These are phyloP conservation scores for Truncatella angustata DNA, from an alignment of 2,329 filamentous ascomycete species.

Conservation along the genomic window DNA sequence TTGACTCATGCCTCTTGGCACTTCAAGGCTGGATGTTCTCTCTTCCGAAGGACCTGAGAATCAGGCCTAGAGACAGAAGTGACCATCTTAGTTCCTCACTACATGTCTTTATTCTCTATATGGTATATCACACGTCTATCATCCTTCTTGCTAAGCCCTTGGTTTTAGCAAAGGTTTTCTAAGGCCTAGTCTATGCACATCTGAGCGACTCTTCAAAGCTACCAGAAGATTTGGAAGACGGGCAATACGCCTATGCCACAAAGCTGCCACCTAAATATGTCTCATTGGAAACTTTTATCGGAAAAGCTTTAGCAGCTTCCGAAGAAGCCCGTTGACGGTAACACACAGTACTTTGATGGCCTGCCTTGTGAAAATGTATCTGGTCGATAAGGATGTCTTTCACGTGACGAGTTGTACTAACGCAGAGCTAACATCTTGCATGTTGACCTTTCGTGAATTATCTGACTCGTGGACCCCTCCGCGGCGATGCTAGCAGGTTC, in stretches of 20 bases:
- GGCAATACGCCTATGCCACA: neutral
- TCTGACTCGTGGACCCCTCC: neutral
- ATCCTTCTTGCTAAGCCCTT: neutral
- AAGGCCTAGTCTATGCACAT: neutral
- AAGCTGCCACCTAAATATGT: neutral
- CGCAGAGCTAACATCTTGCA: neutral
- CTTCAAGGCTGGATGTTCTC: neutral
- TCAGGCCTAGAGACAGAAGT: neutral
- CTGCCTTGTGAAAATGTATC: neutral
- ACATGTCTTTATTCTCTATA: neutral
- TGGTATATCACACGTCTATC: neutral
- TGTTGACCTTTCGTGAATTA: neutral
- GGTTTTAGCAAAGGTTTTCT: neutral
- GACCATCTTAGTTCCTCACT: neutral
- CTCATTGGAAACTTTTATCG: neutral
- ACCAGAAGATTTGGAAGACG: neutral
- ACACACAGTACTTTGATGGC: neutral
- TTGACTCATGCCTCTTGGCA: conserved; percentile 1
- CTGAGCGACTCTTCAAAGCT: neutral
- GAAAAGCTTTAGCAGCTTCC: neutral
- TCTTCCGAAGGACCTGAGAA: neutral
- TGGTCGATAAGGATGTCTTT: neutral
- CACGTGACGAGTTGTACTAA: neutral
- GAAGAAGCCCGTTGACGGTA: neutral
- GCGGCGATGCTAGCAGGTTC: neutral